phyloP scores from a whole-genome alignment of 257 asterid species.

The Ilex asprella region DNA sequence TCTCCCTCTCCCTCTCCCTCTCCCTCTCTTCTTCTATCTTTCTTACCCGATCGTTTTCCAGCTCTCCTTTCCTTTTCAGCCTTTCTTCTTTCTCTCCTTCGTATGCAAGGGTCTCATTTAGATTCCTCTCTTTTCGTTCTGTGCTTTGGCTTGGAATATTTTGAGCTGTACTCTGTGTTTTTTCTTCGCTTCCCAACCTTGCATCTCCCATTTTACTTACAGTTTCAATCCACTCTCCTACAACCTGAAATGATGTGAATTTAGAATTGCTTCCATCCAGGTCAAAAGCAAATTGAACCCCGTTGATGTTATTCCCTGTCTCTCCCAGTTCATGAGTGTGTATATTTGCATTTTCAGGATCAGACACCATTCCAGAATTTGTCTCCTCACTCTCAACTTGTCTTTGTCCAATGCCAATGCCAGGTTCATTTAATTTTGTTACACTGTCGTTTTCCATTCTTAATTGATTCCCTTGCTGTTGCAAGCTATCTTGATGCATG shows the following conservation, averaged over 20 bases:
- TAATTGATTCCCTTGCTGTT: slow-evolving; percentile 12
- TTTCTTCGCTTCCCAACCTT: slow-evolving; percentile 30
- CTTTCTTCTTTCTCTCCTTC: slow-evolving; percentile 31
- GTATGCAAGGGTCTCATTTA: slow-evolving; percentile 24
- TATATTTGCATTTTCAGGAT: slow-evolving; percentile 24
- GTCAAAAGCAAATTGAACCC: slow-evolving; percentile 23
- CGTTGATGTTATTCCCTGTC: slow-evolving; percentile 8
- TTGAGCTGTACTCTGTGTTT: slow-evolving; percentile 20
- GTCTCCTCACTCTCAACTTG: slow-evolving; percentile 16
- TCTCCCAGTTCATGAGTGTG: slow-evolving; percentile 9
- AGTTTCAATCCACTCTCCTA: slow-evolving; percentile 27
- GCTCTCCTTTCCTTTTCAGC: slow-evolving; percentile 41
- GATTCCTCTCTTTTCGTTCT: slow-evolving; percentile 31
- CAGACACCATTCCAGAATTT: slow-evolving; percentile 19
- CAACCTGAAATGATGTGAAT: slow-evolving; percentile 22
- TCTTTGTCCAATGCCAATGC: slow-evolving; percentile 22
- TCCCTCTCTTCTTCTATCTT: slow-evolving; percentile 80
- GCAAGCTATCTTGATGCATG: slow-evolving; percentile 27
- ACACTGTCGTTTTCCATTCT: slow-evolving; percentile 12
- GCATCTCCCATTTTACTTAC: slow-evolving; percentile 37
- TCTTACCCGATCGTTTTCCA: slow-evolving; percentile 46
- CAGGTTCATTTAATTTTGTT: slow-evolving; percentile 25
- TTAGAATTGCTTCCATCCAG: slow-evolving; percentile 28
- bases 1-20: slow-evolving; percentile 87
- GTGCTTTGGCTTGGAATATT: slow-evolving; percentile 23